Evolutionary conservation across 257 asterid species (phyloP), one percentile per base, ranked within the genome.

Genomic region (Thymus mandschuricus): DNA sequence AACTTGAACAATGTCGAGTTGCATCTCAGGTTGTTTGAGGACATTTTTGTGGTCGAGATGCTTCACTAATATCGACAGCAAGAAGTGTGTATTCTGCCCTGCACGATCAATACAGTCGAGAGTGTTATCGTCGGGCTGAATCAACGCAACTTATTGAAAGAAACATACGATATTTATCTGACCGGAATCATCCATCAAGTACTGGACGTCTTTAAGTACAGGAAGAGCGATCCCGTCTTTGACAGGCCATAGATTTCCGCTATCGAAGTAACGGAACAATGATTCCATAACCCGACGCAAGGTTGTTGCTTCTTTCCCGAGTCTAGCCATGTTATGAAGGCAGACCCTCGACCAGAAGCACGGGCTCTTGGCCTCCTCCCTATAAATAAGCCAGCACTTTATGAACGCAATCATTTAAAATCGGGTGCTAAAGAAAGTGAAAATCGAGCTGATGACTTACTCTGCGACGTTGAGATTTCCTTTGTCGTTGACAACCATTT

Each of bases 221-320:
- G 96, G 96, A 76, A 86, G 85, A 71, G 98, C 99, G 54, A 88
- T 84, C 66, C 96, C 98, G 27, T 76, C 58, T 79, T 86, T 83
- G 60, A 81, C 58, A 21, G 86, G 85, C 99, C 99, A 95, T 28
- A 82, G 75, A 69, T 89, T 89, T 66, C 88, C 96, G 8, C 64
- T 81, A 70, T 95, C 99, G 41, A 95, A 89, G 82, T 86, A 92
- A 21, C 96, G 96, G 66, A 95, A 95, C 81, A 92, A 80, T 64
- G 98, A 89, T 81, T 94, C 99, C 69, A 94, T 79, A 78, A 94
- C 95, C 5, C 96, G 95, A 51, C 99, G 91, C 96, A 90, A 89
- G 15, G 97, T 94, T 8, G 98, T 85, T 41, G 89, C 97, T 81
- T 94, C 99, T 83, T 84, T 91, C 49, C 95, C 97, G 11, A 94